Base-by-base conservation (phyloP, 2,329 filamentous ascomycete genomes). In the Trichoderma atrobrunneum region DNA sequence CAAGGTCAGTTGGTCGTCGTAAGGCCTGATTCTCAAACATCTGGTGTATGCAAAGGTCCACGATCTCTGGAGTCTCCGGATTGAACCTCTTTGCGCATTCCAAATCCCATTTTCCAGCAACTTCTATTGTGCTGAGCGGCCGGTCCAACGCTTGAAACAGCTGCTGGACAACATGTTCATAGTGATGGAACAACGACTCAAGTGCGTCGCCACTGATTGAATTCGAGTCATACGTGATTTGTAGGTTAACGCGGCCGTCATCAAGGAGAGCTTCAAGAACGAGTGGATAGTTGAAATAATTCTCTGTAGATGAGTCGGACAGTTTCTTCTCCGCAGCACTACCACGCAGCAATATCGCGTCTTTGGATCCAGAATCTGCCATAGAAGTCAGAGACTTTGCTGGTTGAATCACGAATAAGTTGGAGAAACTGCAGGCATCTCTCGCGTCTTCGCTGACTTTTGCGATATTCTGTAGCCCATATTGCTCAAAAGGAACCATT, bases 231-330 rank as follows among this genome's bases (percentile, higher is more conserved):
- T 74, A 73, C 4, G 61, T 73, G 10, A 74, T 30, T 10, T 24
- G 36, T 3, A 74, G 43, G 14, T 72, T 51, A 10, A 72, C 71
- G 36, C 34, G 34, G 8, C 64, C 30, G 14, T 62, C 65, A 36
- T 32, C 34, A 12, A 75, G 39, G 26, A 64, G 32, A 14, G 54
- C 62, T 30, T 74, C 60, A 3, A 74, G 28, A 11, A 74, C 74
- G 60, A 74, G 72, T 4, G 74, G 74, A 30, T 74, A 74, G 26
- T 69, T 74, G 36, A 74, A 74, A 39, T 74, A 74, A 62, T 71
- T 61, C 7, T 64, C 24, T 28, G 65, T 36, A 11, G 62, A 51
- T 6, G 56, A 34, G 16, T 62, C 61, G 6, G 48, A 65, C 16
- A 61, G 12, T 21, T 66, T 48, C 18, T 59, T 28, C 26, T 60